Base-by-base conservation (phyloP, 1,139 yeast genomes). In the Pichia sp. region DNA sequence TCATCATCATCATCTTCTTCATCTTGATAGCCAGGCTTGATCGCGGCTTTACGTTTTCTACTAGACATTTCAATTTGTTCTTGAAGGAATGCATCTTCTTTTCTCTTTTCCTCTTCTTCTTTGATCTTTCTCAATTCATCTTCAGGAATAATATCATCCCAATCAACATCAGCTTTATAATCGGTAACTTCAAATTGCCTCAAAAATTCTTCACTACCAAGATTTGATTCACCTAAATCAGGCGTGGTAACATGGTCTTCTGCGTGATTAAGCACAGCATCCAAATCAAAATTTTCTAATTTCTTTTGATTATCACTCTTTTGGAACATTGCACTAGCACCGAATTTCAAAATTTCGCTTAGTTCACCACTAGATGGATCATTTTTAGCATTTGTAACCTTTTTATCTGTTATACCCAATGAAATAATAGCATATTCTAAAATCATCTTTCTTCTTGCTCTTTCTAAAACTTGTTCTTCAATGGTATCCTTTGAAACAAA, bases 131-230 rank as follows among this genome's bases (percentile, higher is more conserved):
- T 77, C 53, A 94, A 74, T 66, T 94, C 98, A 45, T 88, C 96
- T 56, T 88, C 94, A 1, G 99, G 99, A 59, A 94, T 94, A 59
- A 94, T 94, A 65, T 94, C 99, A 69, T 94, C 98, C 99, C 99
- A 94, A 57, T 89, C 95, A 51, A 92, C 89, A 65, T 94, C 97
- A 0, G 98, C 97, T 68, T 94, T 94, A 67, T 90, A 94, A 66
- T 94, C 98, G 0, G 98, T 94, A 48, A 94, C 98, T 67, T 94
- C 98, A 66, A 94, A 94, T 67, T 94, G 99, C 61, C 82, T 88
- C 68, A 94, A 76, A 63, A 94, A 94, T 68, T 94, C 99, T 67
- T 94, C 99, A 45, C 98, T 96, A 52, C 99, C 99, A 52, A 94
- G 74, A 61, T 92, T 95, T 16, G 96, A 87, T 62, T 94, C 97